Conservation (phyloP, 169 alveolate species). For the Babesia bovis region DNA sequence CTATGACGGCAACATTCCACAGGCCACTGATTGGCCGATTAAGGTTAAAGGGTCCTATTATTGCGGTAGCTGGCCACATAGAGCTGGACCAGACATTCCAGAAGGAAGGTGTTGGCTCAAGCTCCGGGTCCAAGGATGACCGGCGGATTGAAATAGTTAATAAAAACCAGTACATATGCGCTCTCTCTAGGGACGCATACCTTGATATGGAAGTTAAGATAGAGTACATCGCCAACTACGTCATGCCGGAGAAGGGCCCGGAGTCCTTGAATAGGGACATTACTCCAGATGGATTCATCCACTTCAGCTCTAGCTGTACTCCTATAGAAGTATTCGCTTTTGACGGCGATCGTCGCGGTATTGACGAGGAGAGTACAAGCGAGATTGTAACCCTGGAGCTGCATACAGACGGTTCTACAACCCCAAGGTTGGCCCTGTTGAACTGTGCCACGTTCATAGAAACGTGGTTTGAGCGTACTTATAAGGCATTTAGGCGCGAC, state of each 20-base stretch:
- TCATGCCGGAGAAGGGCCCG: slow-evolving; percentile 82
- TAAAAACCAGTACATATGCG: slow-evolving; percentile 80
- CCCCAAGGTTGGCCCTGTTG: slow-evolving; percentile 81
- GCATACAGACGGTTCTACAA: slow-evolving; percentile 85
- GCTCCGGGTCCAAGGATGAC: slow-evolving; percentile 63
- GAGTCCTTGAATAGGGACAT: slow-evolving; percentile 83
- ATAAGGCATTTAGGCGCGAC: slow-evolving; percentile 71
- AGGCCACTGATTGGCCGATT: slow-evolving; percentile 74
- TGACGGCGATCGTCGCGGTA: slow-evolving; percentile 82
- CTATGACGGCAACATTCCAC: slow-evolving; percentile 74
- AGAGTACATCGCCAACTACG: slow-evolving; percentile 79
- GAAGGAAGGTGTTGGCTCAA: slow-evolving; percentile 63
- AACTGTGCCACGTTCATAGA: slow-evolving; percentile 73
- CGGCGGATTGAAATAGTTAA: slow-evolving; percentile 76
- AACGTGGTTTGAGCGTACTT: slow-evolving; percentile 71
- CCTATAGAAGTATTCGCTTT: slow-evolving; percentile 82
- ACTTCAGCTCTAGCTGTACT: slow-evolving; percentile 75
- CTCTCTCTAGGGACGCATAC: slow-evolving; percentile 77
- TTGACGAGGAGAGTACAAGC: slow-evolving; percentile 77
- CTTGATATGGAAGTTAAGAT: slow-evolving; percentile 83
- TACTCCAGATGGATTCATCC: slow-evolving; percentile 81
- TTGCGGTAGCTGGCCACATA: slow-evolving; percentile 86
- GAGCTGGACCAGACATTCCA: slow-evolving; percentile 67
- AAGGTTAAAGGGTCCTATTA: slow-evolving; percentile 82
- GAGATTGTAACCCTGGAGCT: slow-evolving; percentile 83